A percentile compares a stretch with the other conserved stretches of the same genome.
phyloP scores from a whole-genome alignment of 192 early-diverging fungal species.

The Entomortierella parvispora region DNA sequence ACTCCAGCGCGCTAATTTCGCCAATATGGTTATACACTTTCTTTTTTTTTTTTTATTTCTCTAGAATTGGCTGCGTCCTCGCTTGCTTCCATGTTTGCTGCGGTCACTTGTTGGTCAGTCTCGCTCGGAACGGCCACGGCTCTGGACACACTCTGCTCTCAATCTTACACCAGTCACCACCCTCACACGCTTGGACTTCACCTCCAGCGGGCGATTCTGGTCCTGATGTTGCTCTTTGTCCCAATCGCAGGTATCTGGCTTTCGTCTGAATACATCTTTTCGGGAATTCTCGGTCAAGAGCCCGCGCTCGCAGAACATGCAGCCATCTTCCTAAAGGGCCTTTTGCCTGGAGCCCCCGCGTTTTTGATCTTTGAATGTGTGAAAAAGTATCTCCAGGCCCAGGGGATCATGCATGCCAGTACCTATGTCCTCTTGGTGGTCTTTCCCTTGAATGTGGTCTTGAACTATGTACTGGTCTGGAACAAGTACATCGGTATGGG shows the following conservation, averaged over 20 bases:
- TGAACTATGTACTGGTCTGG: constrained; percentile 89
- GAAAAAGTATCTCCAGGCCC: constrained; percentile 88
- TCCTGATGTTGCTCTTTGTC: constrained; percentile 73
- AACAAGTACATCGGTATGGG: constrained; percentile 72
- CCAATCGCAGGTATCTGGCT: constrained; percentile 74
- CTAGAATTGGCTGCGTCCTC: constrained; percentile 76
- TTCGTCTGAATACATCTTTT: constrained; percentile 72
- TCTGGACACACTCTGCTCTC: constrained; percentile 80
- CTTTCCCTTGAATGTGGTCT: constrained; percentile 75
- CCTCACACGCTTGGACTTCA: constrained; percentile 80
- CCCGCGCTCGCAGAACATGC: constrained; percentile 71
- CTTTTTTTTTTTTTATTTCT: constrained; percentile 45
- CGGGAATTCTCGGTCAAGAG: constrained; percentile 78
- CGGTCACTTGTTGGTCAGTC: constrained; percentile 74
- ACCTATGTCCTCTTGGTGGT: constrained; percentile 78
- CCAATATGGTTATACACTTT: too few species aligned
- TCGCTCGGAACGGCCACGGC: constrained; percentile 76
- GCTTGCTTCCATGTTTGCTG: constrained; percentile 77
- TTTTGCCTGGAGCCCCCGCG: constrained; percentile 79
- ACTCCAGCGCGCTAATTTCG: too few species aligned
- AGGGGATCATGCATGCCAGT: constrained; percentile 86
- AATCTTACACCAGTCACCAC: constrained; percentile 73
- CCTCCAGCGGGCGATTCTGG: constrained; percentile 83
- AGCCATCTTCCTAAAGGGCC: constrained; percentile 71
- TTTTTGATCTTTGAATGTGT: constrained; percentile 86